These are phyloP conservation scores for Citropsis articulata DNA, from an alignment of 345 rosid species.

Conservation along the genomic window DNA sequence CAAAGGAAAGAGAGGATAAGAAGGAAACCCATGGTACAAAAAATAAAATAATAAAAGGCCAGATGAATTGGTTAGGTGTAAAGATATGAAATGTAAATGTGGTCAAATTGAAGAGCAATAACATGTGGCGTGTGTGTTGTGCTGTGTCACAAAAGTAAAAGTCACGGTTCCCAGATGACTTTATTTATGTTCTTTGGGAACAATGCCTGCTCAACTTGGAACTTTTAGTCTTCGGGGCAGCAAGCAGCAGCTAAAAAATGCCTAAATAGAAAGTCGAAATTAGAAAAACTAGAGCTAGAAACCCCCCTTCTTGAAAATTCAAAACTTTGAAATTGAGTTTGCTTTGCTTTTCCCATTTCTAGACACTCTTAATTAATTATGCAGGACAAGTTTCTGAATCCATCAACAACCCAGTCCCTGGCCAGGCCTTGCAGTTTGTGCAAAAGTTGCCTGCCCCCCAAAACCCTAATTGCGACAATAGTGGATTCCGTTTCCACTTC, in stretches of 20 bases:
- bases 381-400: too few relatives aligned
- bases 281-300: background rate
- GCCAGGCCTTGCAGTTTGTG: background rate
- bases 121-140: background rate
- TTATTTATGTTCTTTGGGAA: too few relatives aligned
- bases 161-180: background rate
- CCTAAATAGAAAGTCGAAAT: too few relatives aligned
- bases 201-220: too few relatives aligned
- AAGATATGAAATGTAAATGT: background rate
- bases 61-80: background rate
- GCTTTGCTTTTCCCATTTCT: background rate
- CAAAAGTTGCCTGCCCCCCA: background rate
- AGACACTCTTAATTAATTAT: too few relatives aligned
- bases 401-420: too few relatives aligned
- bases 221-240: too few relatives aligned
- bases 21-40: background rate
- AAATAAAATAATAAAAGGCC: background rate
- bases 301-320: background rate
- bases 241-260: too few relatives aligned
- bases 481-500: background rate
- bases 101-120: constrained; percentile 6
- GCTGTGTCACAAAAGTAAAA: background rate
- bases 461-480: background rate
- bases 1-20: background rate
- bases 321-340: background rate